Conservation (phyloP, 208 protist genomes). For the Acanthamoeba castellanii region DNA sequence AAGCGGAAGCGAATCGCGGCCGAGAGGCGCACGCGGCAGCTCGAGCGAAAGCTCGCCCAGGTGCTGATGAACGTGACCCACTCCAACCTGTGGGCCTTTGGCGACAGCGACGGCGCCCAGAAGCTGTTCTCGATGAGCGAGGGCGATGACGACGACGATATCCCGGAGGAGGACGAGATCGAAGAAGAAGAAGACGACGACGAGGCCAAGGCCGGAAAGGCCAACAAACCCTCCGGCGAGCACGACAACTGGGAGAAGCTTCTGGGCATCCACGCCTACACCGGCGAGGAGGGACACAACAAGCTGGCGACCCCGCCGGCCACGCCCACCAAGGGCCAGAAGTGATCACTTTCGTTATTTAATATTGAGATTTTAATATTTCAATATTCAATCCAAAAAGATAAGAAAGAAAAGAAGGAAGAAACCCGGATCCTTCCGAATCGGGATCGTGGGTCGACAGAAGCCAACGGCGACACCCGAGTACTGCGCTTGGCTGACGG, state of each 20-base stretch:
- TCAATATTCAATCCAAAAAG: too few relatives aligned
- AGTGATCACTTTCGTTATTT: too few relatives aligned
- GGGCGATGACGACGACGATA: neutral
- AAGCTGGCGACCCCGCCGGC: neutral
- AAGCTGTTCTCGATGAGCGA: constrained; percentile 14
- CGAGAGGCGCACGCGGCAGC: neutral
- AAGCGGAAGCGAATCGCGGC: neutral
- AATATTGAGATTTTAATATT: too few relatives aligned
- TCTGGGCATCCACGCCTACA: constrained; percentile 5
- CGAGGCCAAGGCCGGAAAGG: neutral
- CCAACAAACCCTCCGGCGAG: neutral
- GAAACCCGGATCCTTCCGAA: too few relatives aligned
- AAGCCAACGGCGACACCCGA: too few relatives aligned
- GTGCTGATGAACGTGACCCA: constrained; percentile 3
- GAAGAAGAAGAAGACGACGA: constrained; percentile 4
- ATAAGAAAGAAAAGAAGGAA: too few relatives aligned
- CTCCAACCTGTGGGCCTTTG: constrained; percentile 39
- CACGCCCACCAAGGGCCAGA: neutral
- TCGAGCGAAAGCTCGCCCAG: constrained; percentile 23
- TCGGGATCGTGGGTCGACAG: too few relatives aligned
- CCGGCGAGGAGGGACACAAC: neutral
- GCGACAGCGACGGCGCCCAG: neutral
- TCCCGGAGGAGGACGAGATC: neutral
- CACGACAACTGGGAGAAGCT: constrained; percentile 45
- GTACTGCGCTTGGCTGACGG: too few relatives aligned